Base-by-base conservation (phyloP, 177 flowering plant genomes). In the Vitis hybrid region DNA sequence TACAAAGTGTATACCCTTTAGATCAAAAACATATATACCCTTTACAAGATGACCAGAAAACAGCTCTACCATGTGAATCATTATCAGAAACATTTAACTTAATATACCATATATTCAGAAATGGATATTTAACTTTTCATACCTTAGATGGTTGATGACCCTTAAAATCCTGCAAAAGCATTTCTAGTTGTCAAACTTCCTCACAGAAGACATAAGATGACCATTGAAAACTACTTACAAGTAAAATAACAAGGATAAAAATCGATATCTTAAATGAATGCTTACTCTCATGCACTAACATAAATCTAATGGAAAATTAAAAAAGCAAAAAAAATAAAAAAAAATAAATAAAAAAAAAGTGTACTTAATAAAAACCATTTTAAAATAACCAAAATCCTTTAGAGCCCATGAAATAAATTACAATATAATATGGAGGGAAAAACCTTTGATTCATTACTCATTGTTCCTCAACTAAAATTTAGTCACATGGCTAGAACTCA, bases 141-240 rank as follows among this genome's bases (percentile, higher is more conserved):
- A 86, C 88, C 89, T 89, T 89, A 49, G 88, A 65, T 49, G 84
- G 83, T 66, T 79, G 76, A 33, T 80, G 83, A n/a, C 79, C 62
- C 62, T 67, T 74, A 10, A 60, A 65, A 73, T 81, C 87, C 93
- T 89, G 88, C 78, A 75, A 76, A 75, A 48, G 66, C 53, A 70
- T 48, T 59, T 31, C 45, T 33, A 51, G 39, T 5, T 12, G n/a
- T 65, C 59, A 72, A 69, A 60, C 13, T n/a, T 61, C 16, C 51
- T 60, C 64, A 51, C 22, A 51, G n/a, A 33, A 60, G 49, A 26
- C 22, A 39, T 39, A 7, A 39, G 45, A 39, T 39, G 45, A 39
- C 45, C 45, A 39, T 39, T 5, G 6, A 39, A 39, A 39, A 39
- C 45, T 39, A 39, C 9, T 39, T 39, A 39, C 45, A 39, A 39